Base-by-base conservation (phyloP, 2,329 filamentous ascomycete species). In the Elsinoe ampelina region DNA sequence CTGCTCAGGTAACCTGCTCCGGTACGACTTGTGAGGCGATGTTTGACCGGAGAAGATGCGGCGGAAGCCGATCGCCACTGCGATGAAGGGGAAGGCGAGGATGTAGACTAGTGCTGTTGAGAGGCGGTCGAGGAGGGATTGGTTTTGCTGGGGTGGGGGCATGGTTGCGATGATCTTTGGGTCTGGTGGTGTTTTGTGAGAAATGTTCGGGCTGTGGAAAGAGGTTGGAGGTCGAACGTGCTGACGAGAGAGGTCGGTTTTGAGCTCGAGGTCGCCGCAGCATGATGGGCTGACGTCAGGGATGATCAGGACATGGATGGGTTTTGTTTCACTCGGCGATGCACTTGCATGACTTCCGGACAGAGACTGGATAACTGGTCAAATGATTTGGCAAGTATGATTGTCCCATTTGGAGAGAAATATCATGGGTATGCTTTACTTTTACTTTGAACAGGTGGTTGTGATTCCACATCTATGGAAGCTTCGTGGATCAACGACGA, bases 71-170 rank as follows among this genome's bases (percentile, higher is more conserved):
- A 62, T 59, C 4, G 59, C 57, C 7, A 59, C 54, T 20, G 59
- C 57, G 20, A 62, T 60, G 42, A 62, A 62, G 6, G 61, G 61
- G 39, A 62, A 62, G 6, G 58, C 58, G 45, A 62, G 55, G 34
- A 62, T 54, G 48, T 62, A 62, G 41, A 61, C 60, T 2, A 62
- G 35, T 3, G 60, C 60, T 17, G 60, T 59, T 6, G 58, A 54
- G 2, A 62, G 19, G 51, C 61, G 59, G 50, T 62, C 59, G 35
- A 62, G 39, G 5, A 47, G 55, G n/a, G 58, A 47, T 36, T 58
- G 57, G 35, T 52, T 11, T 41, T 45, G 32, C 41, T 35, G 51
- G 13, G 39, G 32, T 45, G 50, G 36, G 11, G 45, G 30, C 47
- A 52, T 52, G 34, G 17, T 38, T 12, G 32, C 6, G 34, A 13